Evolutionary conservation across 208 protist species (phyloP).

Genomic region (Acanthamoeba royreba): DNA sequence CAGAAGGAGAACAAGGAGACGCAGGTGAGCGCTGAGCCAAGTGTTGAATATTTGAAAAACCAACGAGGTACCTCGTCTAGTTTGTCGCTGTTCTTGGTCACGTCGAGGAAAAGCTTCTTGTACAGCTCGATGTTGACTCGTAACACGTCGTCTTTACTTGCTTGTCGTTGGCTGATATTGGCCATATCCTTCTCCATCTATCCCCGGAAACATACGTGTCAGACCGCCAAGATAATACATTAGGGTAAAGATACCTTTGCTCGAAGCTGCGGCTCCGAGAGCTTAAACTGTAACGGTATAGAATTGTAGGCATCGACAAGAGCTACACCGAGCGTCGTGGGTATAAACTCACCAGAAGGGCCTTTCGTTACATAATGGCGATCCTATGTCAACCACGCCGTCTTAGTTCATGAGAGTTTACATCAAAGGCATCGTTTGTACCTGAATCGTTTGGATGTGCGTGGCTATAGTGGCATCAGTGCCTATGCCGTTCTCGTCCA

Average conservation of each 20-base stretch:
- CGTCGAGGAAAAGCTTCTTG: neutral
- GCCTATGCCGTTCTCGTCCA: constrained; percentile 97
- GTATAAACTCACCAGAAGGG: neutral
- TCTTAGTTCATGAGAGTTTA: neutral
- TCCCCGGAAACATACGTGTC: no score
- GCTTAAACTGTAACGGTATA: neutral
- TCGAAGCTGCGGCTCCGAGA: neutral
- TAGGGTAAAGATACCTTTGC: neutral
- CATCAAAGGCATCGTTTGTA: no score
- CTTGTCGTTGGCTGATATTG: neutral
- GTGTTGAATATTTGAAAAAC: neutral
- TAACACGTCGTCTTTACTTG: neutral
- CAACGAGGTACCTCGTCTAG: constrained; percentile 39
- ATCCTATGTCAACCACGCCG: neutral
- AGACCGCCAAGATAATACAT: no score
- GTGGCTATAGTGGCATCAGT: constrained; percentile 99
- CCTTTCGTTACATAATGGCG: constrained; percentile 5
- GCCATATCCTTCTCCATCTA: constrained; percentile 42
- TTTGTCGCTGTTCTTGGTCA: neutral
- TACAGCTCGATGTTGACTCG: neutral
- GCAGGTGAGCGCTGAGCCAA: neutral
- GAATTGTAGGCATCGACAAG: constrained; percentile 13
- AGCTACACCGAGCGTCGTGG: constrained; percentile 1
- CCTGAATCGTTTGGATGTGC: constrained; percentile 92
- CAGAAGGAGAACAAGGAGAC: neutral